Evolutionary conservation across 2,329 filamentous ascomycete genomes (phyloP).

Genomic region (Celoporthe dispersa): DNA sequence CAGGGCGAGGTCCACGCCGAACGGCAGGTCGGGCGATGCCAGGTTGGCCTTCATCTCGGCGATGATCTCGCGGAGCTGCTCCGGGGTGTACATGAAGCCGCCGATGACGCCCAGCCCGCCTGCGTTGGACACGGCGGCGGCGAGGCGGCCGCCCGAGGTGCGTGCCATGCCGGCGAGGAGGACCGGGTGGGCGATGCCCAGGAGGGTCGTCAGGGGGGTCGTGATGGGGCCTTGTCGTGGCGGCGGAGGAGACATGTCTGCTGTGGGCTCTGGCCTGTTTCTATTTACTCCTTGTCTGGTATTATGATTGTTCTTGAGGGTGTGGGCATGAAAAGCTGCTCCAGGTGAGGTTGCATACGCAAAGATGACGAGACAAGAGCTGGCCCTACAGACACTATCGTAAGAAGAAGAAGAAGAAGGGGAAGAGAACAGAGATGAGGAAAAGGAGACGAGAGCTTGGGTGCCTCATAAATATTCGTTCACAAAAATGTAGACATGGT

Average conservation of each 20-base stretch:
- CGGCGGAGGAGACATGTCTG: neutral
- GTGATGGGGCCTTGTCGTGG: conserved; percentile 59
- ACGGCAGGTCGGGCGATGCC: conserved; percentile 69
- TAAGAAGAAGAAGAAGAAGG: neutral
- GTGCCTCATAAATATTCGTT: neutral
- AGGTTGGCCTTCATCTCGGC: conserved; percentile 83
- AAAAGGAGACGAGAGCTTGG: neutral
- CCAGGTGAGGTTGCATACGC: too few relatives aligned
- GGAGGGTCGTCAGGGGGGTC: conserved; percentile 77
- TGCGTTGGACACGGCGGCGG: conserved; percentile 86
- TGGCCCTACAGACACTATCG: too few relatives aligned
- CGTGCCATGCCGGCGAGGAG: conserved; percentile 94
- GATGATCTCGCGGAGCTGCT: conserved; percentile 78
- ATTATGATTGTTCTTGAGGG: too few relatives aligned
- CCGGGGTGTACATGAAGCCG: conserved; percentile 72
- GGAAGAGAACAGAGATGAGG: too few relatives aligned
- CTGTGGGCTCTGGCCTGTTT: neutral
- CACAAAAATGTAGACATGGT: neutral
- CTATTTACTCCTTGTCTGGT: too few relatives aligned
- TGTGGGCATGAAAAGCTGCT: too few relatives aligned
- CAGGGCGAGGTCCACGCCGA: conserved; percentile 89
- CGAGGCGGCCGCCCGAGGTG: conserved; percentile 76
- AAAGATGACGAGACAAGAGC: too few relatives aligned
- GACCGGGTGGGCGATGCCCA: conserved; percentile 86
- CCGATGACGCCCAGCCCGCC: conserved; percentile 81